Percentiles rank a stretch among this genome's conserved stretches.
phyloP scores from a whole-genome alignment of 73 alveolate species.

The Tetrahymena elliotti region DNA sequence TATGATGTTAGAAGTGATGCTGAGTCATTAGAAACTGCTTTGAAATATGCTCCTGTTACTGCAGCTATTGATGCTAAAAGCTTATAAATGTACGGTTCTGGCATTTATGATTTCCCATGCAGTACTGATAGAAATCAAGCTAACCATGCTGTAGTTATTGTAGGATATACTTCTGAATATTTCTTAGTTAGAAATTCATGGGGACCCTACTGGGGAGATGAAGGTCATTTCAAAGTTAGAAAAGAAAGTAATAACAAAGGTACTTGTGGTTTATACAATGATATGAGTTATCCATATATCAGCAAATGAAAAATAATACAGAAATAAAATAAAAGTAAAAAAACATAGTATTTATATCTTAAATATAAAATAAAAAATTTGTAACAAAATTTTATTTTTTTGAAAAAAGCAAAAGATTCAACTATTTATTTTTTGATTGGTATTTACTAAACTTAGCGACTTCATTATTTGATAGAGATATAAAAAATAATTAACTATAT shows the following conservation, averaged over 20 bases:
- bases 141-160: constrained; percentile 27
- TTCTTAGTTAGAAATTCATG: constrained; percentile 27
- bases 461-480: too few relatives aligned
- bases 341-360: not conserved
- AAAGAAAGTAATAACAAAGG: not conserved
- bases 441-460: too few relatives aligned
- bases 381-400: not conserved
- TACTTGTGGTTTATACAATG: not conserved
- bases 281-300: not conserved
- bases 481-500: too few relatives aligned
- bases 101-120: not conserved
- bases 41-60: not conserved
- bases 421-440: too few relatives aligned
- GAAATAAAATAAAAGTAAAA: not conserved
- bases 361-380: too few relatives aligned
- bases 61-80: not conserved
- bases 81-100: not conserved
- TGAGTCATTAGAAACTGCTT: not conserved
- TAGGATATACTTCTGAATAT: constrained; percentile 11
- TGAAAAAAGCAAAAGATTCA: too few relatives aligned
- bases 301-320: not conserved
- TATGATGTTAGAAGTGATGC: not conserved
- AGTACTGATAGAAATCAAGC: not conserved
- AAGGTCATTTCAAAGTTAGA: constrained; percentile 15
- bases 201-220: constrained; percentile 37